A percentile compares a stretch with the other conserved stretches of the same genome.
These are phyloP conservation scores for Psilocybe cyanescens DNA, from an alignment of 768 basidiomycete genomes.

Conservation along the genomic window DNA sequence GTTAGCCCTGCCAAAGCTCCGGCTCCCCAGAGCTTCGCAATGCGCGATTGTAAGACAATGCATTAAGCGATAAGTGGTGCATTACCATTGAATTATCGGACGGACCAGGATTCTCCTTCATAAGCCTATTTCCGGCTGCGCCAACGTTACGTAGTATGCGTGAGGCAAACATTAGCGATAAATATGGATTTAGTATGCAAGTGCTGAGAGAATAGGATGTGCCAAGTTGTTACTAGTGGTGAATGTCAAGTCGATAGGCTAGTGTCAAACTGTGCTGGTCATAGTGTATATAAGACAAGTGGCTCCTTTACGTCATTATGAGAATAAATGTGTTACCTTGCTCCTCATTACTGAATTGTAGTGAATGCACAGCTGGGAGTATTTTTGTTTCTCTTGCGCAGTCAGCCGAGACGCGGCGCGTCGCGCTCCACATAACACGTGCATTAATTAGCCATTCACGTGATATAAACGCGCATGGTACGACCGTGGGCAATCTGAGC, in stretches of 20 bases:
- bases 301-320: neutral
- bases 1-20: conserved; percentile 28
- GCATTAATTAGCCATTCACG: neutral
- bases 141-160: conserved; percentile 26
- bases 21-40: conserved; percentile 24
- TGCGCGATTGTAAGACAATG: neutral
- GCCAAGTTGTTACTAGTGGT: neutral
- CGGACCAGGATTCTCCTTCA: conserved; percentile 19
- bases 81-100: conserved; percentile 22
- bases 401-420: neutral
- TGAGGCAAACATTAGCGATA: conserved; percentile 26
- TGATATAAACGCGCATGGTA: neutral
- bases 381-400: neutral
- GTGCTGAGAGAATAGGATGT: neutral
- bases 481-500: neutral
- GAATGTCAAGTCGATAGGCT: no score
- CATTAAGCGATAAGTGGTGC: neutral
- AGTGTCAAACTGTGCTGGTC: neutral
- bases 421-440: neutral
- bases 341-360: neutral
- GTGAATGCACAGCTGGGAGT: neutral
- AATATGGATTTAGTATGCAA: neutral
- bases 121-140: conserved; percentile 24
- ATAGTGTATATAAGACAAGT: neutral
- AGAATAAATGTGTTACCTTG: neutral